These are phyloP conservation scores for Pezicula carpinea DNA, from an alignment of 2,329 filamentous ascomycete genomes.

Conservation along the genomic window DNA sequence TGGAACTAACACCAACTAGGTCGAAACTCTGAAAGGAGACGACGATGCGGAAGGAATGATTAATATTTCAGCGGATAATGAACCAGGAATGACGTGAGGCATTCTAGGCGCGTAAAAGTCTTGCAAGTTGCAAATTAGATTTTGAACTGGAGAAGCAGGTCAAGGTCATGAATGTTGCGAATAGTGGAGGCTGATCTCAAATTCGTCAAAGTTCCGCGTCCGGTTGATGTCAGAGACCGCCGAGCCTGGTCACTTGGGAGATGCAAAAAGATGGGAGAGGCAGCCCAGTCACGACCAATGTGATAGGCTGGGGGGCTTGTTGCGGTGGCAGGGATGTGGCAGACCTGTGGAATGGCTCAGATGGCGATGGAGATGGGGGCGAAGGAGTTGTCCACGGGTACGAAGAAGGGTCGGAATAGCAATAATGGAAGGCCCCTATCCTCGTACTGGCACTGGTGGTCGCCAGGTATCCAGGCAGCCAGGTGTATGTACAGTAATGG, in stretches of 20 bases:
- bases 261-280: not conserved
- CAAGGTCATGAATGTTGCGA: conserved; percentile 11
- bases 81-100: conserved; percentile 4
- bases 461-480: too few species aligned
- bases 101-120: conserved; percentile 4
- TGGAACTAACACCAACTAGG: conserved; percentile 1
- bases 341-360: not conserved
- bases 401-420: too few species aligned
- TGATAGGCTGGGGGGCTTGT: not conserved
- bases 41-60: not conserved
- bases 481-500: too few species aligned
- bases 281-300: not conserved
- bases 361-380: not conserved
- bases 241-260: not conserved
- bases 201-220: conserved; percentile 17
- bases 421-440: too few species aligned
- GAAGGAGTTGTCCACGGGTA: too few species aligned
- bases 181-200: conserved; percentile 28
- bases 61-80: not conserved
- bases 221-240: conserved; percentile 28
- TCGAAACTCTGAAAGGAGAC: conserved; percentile 3
- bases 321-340: not conserved
- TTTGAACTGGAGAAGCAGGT: conserved; percentile 13
- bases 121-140: conserved; percentile 11
- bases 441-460: too few species aligned